phyloP scores from a whole-genome alignment of 2,329 filamentous ascomycete species.

The Nemania diffusa region DNA sequence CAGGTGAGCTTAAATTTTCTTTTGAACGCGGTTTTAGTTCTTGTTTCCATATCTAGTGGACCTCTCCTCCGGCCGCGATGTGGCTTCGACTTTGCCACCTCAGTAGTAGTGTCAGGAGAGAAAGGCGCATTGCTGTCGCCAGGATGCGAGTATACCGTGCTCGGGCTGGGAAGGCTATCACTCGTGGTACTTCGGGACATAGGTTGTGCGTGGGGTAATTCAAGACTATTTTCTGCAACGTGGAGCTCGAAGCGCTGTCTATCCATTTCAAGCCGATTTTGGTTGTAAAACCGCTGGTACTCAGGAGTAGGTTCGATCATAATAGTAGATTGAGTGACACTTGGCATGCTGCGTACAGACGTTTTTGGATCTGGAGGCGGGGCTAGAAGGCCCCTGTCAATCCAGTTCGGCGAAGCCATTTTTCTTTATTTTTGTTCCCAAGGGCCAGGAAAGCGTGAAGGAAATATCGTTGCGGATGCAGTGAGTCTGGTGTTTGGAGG shows the following conservation, averaged over 20 bases:
- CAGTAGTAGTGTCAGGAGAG: conserved; percentile 28
- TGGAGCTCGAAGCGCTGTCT: conserved; percentile 38
- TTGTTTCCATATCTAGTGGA: conserved; percentile 42
- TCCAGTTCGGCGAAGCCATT: conserved; percentile 38
- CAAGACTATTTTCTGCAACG: conserved; percentile 39
- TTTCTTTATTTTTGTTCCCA: neutral
- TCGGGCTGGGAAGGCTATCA: conserved; percentile 39
- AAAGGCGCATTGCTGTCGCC: conserved; percentile 33
- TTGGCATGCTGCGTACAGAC: conserved; percentile 31
- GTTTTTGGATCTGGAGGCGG: conserved; percentile 22
- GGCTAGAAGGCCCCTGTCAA: conserved; percentile 17
- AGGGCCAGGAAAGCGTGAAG: neutral
- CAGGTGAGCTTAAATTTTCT: conserved; percentile 47
- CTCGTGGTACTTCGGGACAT: conserved; percentile 39
- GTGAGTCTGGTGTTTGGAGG: conserved; percentile 11
- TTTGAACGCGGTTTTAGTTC: conserved; percentile 46
- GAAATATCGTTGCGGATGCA: neutral
- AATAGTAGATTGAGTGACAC: conserved; percentile 28
- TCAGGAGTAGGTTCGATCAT: conserved; percentile 44
- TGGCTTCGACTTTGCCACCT: conserved; percentile 31
- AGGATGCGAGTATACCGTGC: conserved; percentile 40
- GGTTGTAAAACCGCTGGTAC: conserved; percentile 46
- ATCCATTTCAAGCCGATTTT: conserved; percentile 42
- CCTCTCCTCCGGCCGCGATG: conserved; percentile 46
- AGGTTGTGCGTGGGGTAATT: conserved; percentile 36